Percentiles rank a stretch among this genome's conserved stretches.
Evolutionary conservation across 768 basidiomycete genomes (phyloP).

Genomic region (Amanita jacksonii): DNA sequence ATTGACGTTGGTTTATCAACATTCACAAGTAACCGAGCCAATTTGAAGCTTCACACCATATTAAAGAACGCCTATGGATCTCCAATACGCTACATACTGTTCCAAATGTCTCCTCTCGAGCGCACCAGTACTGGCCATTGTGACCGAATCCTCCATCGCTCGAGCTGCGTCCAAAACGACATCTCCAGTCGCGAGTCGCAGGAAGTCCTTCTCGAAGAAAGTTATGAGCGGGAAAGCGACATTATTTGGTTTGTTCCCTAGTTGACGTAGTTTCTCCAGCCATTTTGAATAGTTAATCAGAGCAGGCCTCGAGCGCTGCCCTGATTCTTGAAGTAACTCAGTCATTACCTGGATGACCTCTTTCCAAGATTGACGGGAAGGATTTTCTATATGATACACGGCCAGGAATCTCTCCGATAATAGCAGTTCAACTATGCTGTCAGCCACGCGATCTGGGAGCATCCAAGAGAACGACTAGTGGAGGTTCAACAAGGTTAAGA

Average conservation of each 20-base stretch:
- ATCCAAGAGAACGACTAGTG: slow-evolving; percentile 26
- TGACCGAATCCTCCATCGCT: slow-evolving; percentile 13
- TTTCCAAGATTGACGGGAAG: slow-evolving; percentile 25
- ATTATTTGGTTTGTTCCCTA: slow-evolving; percentile 21
- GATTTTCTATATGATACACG: slow-evolving; percentile 28
- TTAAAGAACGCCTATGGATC: slow-evolving; percentile 15
- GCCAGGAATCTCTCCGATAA: slow-evolving; percentile 22
- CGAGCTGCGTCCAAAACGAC: slow-evolving; percentile 21
- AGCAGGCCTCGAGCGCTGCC: slow-evolving; percentile 11
- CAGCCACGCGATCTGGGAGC: slow-evolving; percentile 24
- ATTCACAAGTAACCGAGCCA: too few species aligned
- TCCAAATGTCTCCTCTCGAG: slow-evolving; percentile 21
- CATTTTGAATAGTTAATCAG: slow-evolving; percentile 20
- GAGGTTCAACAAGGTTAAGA: background rate
- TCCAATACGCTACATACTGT: slow-evolving; percentile 25
- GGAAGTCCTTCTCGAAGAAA: slow-evolving; percentile 26
- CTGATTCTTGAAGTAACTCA: slow-evolving; percentile 14
- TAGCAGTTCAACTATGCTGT: slow-evolving; percentile 21
- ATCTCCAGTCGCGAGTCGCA: slow-evolving; percentile 21
- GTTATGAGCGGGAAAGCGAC: slow-evolving; percentile 19
- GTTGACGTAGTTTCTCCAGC: slow-evolving; percentile 18
- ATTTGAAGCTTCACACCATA: too few species aligned
- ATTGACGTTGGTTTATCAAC: too few species aligned
- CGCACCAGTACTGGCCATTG: slow-evolving; percentile 22
- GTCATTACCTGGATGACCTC: slow-evolving; percentile 21